Evolutionary conservation across 352 stramenopile species (phyloP).

Genomic region (Globisporangium cystogenes): DNA sequence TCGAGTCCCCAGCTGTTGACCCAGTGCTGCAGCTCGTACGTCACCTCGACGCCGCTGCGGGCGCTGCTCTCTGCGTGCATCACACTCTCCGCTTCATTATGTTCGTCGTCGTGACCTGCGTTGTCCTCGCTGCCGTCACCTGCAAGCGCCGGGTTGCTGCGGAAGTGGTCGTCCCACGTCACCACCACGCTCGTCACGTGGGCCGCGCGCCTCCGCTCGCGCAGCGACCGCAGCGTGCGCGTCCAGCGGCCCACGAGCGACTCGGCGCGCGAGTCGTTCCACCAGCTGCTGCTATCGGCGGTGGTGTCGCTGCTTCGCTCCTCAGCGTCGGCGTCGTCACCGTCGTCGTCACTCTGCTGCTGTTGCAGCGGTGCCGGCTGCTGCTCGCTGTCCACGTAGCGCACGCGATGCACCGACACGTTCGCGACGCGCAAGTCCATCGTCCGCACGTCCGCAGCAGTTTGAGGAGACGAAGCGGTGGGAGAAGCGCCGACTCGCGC

Average conservation of each 20-base stretch:
- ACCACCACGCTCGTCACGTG: slow-evolving; percentile 48
- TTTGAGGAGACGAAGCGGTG: slow-evolving; percentile 1
- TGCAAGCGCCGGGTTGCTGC: slow-evolving; percentile 9
- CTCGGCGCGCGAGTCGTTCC: slow-evolving; percentile 12
- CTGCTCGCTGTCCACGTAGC: slow-evolving; percentile 24
- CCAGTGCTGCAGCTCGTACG: slow-evolving; percentile 72
- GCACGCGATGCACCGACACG: slow-evolving; percentile 54
- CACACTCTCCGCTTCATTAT: not conserved
- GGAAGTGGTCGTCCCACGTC: slow-evolving; percentile 60
- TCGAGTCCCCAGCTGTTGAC: slow-evolving; percentile 59
- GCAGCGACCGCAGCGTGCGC: slow-evolving; percentile 3
- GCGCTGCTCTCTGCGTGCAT: not conserved
- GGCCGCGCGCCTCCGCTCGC: slow-evolving; percentile 8
- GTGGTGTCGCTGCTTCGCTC: not conserved
- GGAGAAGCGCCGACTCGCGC: slow-evolving; percentile 11
- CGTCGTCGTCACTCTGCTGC: not conserved
- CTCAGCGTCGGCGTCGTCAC: not conserved
- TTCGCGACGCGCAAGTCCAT: slow-evolving; percentile 44
- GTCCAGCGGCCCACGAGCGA: slow-evolving; percentile 11
- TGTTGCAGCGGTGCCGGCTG: not conserved
- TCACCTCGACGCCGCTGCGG: slow-evolving; percentile 6
- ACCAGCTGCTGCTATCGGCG: not conserved
- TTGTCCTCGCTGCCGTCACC: not conserved
- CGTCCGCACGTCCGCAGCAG: slow-evolving; percentile 11
- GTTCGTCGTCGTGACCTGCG: not conserved